Evolutionary conservation across 1,139 yeast species (phyloP), one percentile per base, ranked within the genome.

Genomic region (Nakaseomyces glabratus): DNA sequence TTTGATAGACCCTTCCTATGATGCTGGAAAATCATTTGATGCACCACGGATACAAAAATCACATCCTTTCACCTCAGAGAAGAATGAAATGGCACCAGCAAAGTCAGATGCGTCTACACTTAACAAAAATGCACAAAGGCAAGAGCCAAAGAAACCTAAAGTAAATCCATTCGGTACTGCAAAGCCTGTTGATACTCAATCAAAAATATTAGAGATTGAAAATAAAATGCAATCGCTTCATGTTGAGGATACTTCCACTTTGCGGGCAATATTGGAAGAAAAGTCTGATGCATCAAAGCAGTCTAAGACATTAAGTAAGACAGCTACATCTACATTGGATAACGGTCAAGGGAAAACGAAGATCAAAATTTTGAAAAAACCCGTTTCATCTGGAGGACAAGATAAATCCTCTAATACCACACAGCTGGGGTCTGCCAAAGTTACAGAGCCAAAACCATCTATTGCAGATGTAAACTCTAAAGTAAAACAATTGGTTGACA

Each of bases 181-280:
- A 0, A 71, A 65, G 46, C 76, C 76, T 1, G 73, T 71, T 4
- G 76, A 71, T 45, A 64, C 69, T 1, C 53, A 66, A 17, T 56
- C 71, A 2, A 68, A 63, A 42, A 68, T 66, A 37, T 43, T 62
- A 28, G 73, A 69, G 37, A 52, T 71, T 12, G 76, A 71, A 35
- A 62, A 65, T 35, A 58, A 69, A 46, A 57, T 78, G 40, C 60
- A 67, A 6, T 61, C 64, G 34, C 57, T 76, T 29, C 62, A 61
- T 19, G 60, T 69, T 12, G 57, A 56, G 31, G 77, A 77, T 47
- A 68, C 70, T 26, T 76, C 81, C 0, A 77, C 82, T 0, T 66
- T 71, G 34, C 69, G 68, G 48, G 73, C 49, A 34, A 41, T 49
- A 15, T 49, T 56, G 8, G 39, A 40, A 28, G 48, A 51, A 36